Percentiles rank a stretch among this genome's conserved stretches.
Conservation (phyloP, 768 basidiomycete species). For the Auricularia cornea region DNA sequence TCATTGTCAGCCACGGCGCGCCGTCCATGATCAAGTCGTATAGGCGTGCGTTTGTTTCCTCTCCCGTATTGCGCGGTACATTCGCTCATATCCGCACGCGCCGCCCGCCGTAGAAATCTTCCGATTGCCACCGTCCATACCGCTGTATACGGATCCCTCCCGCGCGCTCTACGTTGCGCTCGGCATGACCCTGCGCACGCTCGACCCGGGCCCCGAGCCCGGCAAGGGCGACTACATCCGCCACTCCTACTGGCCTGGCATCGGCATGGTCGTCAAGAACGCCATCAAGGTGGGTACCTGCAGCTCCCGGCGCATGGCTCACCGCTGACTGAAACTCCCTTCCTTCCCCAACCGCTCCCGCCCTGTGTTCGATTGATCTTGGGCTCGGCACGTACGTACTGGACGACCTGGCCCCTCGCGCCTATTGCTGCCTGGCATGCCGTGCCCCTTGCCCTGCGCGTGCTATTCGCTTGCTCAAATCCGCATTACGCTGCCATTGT, state of each 20-base stretch:
- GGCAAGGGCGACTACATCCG: conserved; percentile 52
- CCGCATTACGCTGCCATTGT: background rate
- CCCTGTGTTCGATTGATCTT: too few relatives aligned
- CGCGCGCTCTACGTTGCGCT: conserved; percentile 60
- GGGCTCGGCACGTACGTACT: too few relatives aligned
- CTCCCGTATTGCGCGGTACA: background rate
- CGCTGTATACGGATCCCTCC: conserved; percentile 73
- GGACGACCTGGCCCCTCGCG: too few relatives aligned
- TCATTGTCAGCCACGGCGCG: conserved; percentile 75
- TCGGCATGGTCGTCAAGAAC: conserved; percentile 65
- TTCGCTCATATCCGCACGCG: background rate
- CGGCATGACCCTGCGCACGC: conserved; percentile 57
- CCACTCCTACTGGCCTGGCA: conserved; percentile 56
- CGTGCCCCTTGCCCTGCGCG: too few relatives aligned
- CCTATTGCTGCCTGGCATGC: too few relatives aligned
- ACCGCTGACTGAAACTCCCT: background rate
- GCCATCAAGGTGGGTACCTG: conserved; percentile 49
- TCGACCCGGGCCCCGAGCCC: conserved; percentile 33
- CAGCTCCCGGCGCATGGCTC: background rate
- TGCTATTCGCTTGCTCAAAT: background rate
- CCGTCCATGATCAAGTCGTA: conserved; percentile 71
- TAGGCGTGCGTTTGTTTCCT: conserved; percentile 34
- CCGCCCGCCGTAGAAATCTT: conserved; percentile 48
- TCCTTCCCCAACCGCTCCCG: background rate
- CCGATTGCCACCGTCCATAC: conserved; percentile 44